Evolutionary conservation across 2,329 filamentous ascomycete genomes (phyloP), one percentile per base, ranked within the genome.

Genomic region (Colletotrichum somersetense): DNA sequence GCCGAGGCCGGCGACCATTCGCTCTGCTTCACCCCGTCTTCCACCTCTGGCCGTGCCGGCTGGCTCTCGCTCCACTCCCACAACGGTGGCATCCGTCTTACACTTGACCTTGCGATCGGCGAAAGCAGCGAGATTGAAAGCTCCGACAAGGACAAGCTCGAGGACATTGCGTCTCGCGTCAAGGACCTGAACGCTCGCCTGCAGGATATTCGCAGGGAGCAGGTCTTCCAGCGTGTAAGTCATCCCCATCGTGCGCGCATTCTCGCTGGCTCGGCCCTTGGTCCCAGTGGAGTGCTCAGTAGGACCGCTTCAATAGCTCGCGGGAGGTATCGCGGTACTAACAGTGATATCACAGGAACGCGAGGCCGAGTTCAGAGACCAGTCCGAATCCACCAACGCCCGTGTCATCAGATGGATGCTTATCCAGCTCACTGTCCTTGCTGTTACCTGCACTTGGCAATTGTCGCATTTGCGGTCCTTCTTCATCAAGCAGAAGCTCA

Each of bases 401-500:
- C 92, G 96, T 78, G 96, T 98, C 75, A 91, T 98, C 62, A 91
- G 95, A 77, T 99, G 96, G 96, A 96, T 96, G 76, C 79, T 98
- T 75, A 92, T 98, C 76, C 96, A 99, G 84, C 86, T 98, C 73
- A 88, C 91, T 64, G 90, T 98, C 48, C 87, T 99, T 66, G 93
- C 91, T 67, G 87, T 92, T 67, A 97, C 96, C 44, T 99, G 96
- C 84, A 93, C 94, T 73, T 99, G 96, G 96, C 96, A 99, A 83
- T 87, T 99, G 58, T 97, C 95, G 66, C 96, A 99, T 84, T 89
- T 99, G 78, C 90, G 96, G 77, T 93, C 93, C 58, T 99, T 99
- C 89, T 99, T 99, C 87, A 99, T 99, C 87, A 99, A 99, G 89
- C 96, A 98, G 87, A 99, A 99, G 89, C 91, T 99, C 81, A 98